Percentiles rank a stretch among this genome's conserved stretches.
Conservation (phyloP, 1,139 yeast genomes). For the Kodamaea ohmeri region DNA sequence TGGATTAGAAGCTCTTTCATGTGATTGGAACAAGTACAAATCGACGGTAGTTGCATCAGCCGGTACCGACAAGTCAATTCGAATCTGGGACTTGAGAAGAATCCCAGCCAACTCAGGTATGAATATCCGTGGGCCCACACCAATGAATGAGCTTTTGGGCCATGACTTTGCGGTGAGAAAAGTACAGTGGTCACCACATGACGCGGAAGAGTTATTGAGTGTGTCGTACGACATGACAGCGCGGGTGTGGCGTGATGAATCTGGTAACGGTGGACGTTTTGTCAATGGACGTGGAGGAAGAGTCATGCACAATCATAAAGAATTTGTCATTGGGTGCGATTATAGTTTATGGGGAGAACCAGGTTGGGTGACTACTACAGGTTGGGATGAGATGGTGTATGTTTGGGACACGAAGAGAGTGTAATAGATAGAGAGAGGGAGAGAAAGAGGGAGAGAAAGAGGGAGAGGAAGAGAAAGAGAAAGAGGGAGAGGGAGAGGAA, state of each 20-base stretch:
- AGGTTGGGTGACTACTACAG: conserved; percentile 92
- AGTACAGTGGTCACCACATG: conserved; percentile 88
- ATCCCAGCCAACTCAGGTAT: conserved; percentile 37
- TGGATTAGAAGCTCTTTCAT: conserved; percentile 74
- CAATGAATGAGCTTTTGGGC: conserved; percentile 76
- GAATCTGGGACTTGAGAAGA: conserved; percentile 88
- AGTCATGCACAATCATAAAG: conserved; percentile 71
- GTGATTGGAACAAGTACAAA: conserved; percentile 91
- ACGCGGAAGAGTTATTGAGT: conserved; percentile 64
- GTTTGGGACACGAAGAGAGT: conserved; percentile 74
- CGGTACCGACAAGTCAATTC: conserved; percentile 81
- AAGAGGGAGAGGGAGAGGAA: no score
- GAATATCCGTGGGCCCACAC: conserved; percentile 58
- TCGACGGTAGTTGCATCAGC: conserved; percentile 78
- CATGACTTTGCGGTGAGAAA: conserved; percentile 87
- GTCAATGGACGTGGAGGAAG: conserved; percentile 35
- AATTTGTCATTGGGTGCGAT: conserved; percentile 93
- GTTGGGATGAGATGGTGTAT: conserved; percentile 95
- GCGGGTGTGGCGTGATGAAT: conserved; percentile 76
- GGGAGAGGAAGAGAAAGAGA: no score
- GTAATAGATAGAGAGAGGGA: conserved; percentile 6
- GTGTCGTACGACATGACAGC: conserved; percentile 93
- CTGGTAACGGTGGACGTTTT: conserved; percentile 52
- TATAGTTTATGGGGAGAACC: conserved; percentile 97
- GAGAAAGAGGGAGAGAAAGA: background rate